These are phyloP conservation scores for Lasiodiplodia hormozganensis DNA, from an alignment of 2,329 filamentous ascomycete species.

Conservation along the genomic window DNA sequence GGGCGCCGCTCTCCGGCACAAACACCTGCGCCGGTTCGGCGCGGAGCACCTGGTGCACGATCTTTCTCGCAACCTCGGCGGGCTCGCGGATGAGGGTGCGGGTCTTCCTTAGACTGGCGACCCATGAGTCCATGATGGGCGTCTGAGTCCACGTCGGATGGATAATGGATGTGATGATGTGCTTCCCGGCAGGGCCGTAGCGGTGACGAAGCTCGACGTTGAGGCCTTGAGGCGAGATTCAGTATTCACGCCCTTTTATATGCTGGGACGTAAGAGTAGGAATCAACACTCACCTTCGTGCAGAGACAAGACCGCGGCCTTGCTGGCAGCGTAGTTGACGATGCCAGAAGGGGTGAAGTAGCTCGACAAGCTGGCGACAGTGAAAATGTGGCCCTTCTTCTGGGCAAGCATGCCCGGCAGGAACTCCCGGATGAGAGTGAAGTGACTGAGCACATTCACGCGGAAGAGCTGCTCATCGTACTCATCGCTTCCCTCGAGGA, in stretches of 20 bases:
- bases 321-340: conserved; percentile 41
- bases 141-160: conserved; percentile 41
- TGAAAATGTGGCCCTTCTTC: conserved; percentile 42
- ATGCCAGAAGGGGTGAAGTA: conserved; percentile 36
- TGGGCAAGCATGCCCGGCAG: conserved; percentile 40
- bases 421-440: conserved; percentile 40
- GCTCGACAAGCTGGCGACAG: conserved; percentile 41
- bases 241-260: not conserved
- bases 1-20: conserved; percentile 34
- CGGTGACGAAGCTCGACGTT: conserved; percentile 38
- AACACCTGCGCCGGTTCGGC: conserved; percentile 36
- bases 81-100: conserved; percentile 35
- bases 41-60: conserved; percentile 38
- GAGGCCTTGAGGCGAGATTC: conserved; percentile 32
- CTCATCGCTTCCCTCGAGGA: conserved; percentile 37
- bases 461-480: conserved; percentile 39
- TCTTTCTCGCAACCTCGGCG: conserved; percentile 34
- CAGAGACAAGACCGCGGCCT: conserved; percentile 39
- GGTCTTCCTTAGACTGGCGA: conserved; percentile 32
- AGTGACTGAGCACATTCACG: conserved; percentile 41
- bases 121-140: conserved; percentile 35
- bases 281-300: conserved; percentile 35
- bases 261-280: too few species aligned
- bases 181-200: conserved; percentile 35
- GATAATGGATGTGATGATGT: conserved; percentile 41